phyloP scores from a whole-genome alignment of 306 rosid genomes.

The Dalbergia cochinchinensis region DNA sequence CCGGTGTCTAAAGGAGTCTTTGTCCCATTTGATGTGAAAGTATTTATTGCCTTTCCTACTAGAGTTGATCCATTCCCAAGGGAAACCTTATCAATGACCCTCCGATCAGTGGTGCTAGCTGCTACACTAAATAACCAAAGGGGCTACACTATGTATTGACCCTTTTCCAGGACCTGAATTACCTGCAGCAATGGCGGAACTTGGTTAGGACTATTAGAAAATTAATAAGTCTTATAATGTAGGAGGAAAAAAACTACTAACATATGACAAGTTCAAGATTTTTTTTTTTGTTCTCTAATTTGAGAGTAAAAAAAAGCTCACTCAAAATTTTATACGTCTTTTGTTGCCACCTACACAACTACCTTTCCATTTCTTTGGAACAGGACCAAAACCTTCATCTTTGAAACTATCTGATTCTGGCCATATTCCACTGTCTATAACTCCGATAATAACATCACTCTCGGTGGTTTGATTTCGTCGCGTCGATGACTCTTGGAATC shows the following conservation, averaged over 20 bases:
- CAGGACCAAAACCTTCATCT: slow-evolving; percentile 30
- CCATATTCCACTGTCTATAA: slow-evolving; percentile 48
- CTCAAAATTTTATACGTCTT: too few species aligned
- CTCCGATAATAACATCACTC: slow-evolving; percentile 40
- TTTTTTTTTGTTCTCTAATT: too few species aligned
- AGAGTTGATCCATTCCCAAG: slow-evolving; percentile 37
- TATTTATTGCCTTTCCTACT: background rate
- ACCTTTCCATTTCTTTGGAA: slow-evolving; percentile 56
- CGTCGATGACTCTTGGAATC: slow-evolving; percentile 15
- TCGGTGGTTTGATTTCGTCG: slow-evolving; percentile 18
- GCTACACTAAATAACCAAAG: slow-evolving; percentile 47
- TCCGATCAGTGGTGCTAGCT: slow-evolving; percentile 37
- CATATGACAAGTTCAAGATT: too few species aligned
- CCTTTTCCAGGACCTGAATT: slow-evolving; percentile 23
- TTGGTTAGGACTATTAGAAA: too few species aligned
- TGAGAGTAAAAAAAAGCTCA: too few species aligned
- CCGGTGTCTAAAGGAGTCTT: background rate
- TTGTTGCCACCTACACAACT: slow-evolving; percentile 34
- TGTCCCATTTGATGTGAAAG: background rate
- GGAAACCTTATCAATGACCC: background rate
- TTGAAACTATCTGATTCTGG: slow-evolving; percentile 50
- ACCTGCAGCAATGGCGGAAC: slow-evolving; percentile 17
- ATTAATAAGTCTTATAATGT: too few species aligned
- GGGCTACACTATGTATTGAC: slow-evolving; percentile 8
- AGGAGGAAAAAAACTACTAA: too few species aligned